These are phyloP conservation scores for Chaetomium cochliodes DNA, from an alignment of 495 filamentous ascomycete species.

Conservation along the genomic window DNA sequence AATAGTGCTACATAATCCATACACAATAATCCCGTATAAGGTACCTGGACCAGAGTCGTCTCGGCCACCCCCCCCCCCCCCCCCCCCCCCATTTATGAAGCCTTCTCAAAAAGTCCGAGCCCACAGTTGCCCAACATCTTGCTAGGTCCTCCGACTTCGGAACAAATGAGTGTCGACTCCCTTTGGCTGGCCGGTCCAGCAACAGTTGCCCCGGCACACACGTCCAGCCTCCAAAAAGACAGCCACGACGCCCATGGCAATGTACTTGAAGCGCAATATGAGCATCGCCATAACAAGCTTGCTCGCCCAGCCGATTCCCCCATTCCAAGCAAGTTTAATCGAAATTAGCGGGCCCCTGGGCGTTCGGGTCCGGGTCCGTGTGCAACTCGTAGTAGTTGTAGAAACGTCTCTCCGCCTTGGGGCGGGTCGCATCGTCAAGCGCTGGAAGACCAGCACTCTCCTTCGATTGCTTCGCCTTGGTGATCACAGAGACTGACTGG, in stretches of 20 bases:
- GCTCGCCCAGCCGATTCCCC: background rate
- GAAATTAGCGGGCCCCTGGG: conserved; percentile 45
- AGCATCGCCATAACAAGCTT: background rate
- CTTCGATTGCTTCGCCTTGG: conserved; percentile 47
- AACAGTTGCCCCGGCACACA: background rate
- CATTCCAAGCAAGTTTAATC: conserved; percentile 28
- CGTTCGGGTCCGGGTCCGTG: conserved; percentile 46
- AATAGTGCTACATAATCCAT: conserved; percentile 16
- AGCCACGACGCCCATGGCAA: background rate
- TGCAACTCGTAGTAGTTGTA: conserved; percentile 65
- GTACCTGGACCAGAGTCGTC: background rate
- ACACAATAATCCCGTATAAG: conserved; percentile 3
- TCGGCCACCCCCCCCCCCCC: no score
- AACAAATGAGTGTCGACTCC: no score
- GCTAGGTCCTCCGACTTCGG: background rate
- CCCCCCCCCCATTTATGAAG: background rate
- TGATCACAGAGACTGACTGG: conserved; percentile 48
- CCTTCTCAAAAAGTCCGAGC: background rate
- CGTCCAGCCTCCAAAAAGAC: background rate
- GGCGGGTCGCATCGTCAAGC: conserved; percentile 61
- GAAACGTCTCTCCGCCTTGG: conserved; percentile 62
- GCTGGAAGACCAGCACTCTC: conserved; percentile 60
- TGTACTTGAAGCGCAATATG: background rate
- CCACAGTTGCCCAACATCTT: background rate
- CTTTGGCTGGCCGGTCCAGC: background rate